Evolutionary conservation across 164 flowering plant genomes (phyloP), one percentile per base, ranked within the genome.

Genomic region (Sedum album): DNA sequence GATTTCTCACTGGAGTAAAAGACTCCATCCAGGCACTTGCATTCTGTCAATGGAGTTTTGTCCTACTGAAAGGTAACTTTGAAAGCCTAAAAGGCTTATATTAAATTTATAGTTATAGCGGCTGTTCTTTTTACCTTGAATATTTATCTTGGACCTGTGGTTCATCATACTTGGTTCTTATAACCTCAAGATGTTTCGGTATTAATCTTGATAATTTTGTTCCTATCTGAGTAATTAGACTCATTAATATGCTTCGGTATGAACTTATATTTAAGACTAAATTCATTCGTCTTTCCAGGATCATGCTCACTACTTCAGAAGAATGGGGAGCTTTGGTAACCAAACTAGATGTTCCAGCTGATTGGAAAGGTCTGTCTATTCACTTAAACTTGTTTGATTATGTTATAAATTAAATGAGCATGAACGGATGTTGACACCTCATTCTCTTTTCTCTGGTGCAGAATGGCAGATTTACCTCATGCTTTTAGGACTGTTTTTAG

Each of bases 391-490:
- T 11, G 31, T 57, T 26, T 57, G n/a, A n/a, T n/a, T 57, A 26
- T 57, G 62, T 0, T 26, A 3, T 57, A 10, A 21, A 2, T 36
- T 38, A 41, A 33, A 13, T n/a, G 61, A 53, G 44, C 28, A 28
- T 10, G 53, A 67, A 14, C 8, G 3, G 42, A 36, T 21, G 13
- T 14, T 55, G 4, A 53, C n/a, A 9, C 30, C 20, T 3, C 33
- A 38, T 31, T 33, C 39, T 17, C 64, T 35, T 25, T 30, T 26
- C 18, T 26, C 23, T 60, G 11, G 8, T 81, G 85, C 96, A 91
- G 98, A 85, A 28, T 91, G 98, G 98, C 98, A 91, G 75, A 83
- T 93, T 68, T 91, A 91, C 68, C 6, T 82, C 74, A 65, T 91
- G 62, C 91, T 93, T 26, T 41, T 88, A 70, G 96, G 88, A 48